These are phyloP conservation scores for Urochloa ruziziensis DNA, from an alignment of 176 grass and related monocot species.

Conservation along the genomic window DNA sequence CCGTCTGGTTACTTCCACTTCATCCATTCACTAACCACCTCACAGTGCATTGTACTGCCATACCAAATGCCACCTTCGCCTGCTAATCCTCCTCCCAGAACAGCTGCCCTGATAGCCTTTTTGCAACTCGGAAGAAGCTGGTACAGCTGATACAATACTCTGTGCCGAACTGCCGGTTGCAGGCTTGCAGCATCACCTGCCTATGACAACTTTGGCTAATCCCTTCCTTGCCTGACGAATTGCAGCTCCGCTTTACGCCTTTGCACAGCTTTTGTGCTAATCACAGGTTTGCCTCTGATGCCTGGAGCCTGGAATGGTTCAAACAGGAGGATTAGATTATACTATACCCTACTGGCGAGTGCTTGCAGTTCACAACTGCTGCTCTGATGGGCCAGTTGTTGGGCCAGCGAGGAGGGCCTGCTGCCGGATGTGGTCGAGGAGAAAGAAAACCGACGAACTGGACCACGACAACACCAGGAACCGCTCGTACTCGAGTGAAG, in stretches of 20 bases:
- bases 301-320: conserved; percentile 4
- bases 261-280: conserved; percentile 32
- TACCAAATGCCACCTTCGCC: conserved; percentile 30
- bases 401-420: neutral
- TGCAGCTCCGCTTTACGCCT: conserved; percentile 31
- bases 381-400: conserved; percentile 24
- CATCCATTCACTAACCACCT: conserved; percentile 33
- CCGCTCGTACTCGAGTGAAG: conserved; percentile 16
- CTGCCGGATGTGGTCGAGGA: neutral
- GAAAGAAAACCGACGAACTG: neutral
- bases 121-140: no score
- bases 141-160: no score
- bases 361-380: neutral
- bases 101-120: neutral
- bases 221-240: conserved; percentile 36
- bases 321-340: neutral
- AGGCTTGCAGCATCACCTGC: conserved; percentile 11
- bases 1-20: conserved; percentile 21
- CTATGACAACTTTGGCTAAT: conserved; percentile 32
- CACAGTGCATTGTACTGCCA: neutral
- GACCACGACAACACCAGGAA: conserved; percentile 21
- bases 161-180: neutral
- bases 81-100: neutral
- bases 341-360: no score
- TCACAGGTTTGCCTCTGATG: conserved; percentile 23